These are phyloP conservation scores for Kwoniella europaea DNA, from an alignment of 768 basidiomycete species.

Conservation along the genomic window DNA sequence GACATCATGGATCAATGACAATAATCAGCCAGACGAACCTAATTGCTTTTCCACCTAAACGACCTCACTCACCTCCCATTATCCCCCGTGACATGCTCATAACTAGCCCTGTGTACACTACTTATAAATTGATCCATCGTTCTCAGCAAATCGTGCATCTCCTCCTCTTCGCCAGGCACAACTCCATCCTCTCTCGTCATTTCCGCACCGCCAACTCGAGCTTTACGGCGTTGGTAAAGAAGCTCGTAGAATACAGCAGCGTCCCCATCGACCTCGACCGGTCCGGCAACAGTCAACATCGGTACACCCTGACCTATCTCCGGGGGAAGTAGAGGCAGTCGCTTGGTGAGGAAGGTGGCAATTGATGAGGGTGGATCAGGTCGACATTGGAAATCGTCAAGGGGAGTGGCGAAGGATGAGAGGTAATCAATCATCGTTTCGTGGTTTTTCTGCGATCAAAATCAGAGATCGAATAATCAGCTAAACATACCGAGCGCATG, in stretches of 20 bases:
- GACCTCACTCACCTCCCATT: conserved; percentile 4
- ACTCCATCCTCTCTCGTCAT: conserved; percentile 9
- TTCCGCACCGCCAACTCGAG: conserved; percentile 10
- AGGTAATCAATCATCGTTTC: conserved; percentile 33
- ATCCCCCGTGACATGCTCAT: conserved; percentile 9
- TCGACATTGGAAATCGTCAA: conserved; percentile 8
- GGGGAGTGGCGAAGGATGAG: conserved; percentile 19
- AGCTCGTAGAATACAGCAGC: conserved; percentile 23
- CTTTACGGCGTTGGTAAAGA: conserved; percentile 19
- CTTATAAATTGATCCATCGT: conserved; percentile 15
- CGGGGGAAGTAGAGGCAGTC: conserved; percentile 1
- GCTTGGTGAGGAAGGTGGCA: conserved; percentile 8
- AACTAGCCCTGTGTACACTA: conserved; percentile 7
- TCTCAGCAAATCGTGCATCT: conserved; percentile 9
- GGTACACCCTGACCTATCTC: conserved; percentile 15
- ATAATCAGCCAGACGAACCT: too few relatives aligned
- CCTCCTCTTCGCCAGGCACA: conserved; percentile 13
- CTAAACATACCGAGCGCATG: too few relatives aligned
- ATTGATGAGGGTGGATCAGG: conserved; percentile 12
- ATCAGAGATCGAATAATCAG: too few relatives aligned
- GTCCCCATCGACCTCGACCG: conserved; percentile 26
- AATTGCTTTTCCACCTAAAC: too few relatives aligned
- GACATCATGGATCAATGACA: neutral
- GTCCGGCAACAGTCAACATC: conserved; percentile 22
- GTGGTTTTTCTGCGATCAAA: conserved; percentile 12